Evolutionary conservation across 148 eudicot genomes (phyloP), one percentile per base, ranked within the genome.

Genomic region (Dysphania ambrosioides): DNA sequence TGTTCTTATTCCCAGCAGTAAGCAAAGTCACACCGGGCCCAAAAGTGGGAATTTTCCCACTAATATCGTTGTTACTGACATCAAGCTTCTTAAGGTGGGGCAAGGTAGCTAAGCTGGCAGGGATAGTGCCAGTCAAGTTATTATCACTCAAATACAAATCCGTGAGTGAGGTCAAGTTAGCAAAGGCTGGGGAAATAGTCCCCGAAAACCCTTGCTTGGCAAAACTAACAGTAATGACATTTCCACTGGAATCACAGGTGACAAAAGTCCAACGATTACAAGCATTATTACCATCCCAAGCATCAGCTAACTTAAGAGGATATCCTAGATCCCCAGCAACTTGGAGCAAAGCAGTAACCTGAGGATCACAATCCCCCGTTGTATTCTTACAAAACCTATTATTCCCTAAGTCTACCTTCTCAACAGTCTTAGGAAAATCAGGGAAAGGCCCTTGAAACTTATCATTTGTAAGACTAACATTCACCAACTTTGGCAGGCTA

Each of bases 251-350:
- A 80, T 89, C 87, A 29, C 93, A 89, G 24, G 41, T 69, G 2
- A 85, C 41, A 23, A 75, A 87, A 10, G 27, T 29, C 92, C 92
- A 88, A 2, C 15, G n/a, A 36, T 42, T 59, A 70, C 92, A 88
- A 53, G 87, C 82, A 74, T 82, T 68, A 44, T 87, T 87, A 35
- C 90, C 90, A 56, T 31, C 10, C 90, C 90, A 87, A 1, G 87
- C 12, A 35, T 65, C 44, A 65, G 68, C 68, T 2, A 65, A 65
- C 27, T 65, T 65, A 35, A 65, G 0, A 0, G 92, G 92, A 30
- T 79, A 88, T 61, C 88, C 88, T 0, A 88, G 42, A 5, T 59
- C 85, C 55, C 53, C 77, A 8, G 89, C 89, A 55, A 85, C 73
- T 7, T 68, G 72, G 8, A 88, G 72, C 63, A 88, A 72, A 5